Percentiles rank a stretch among this genome's conserved stretches.
These are phyloP conservation scores for Naganishia randhawae DNA, from an alignment of 768 basidiomycete genomes.

Conservation along the genomic window DNA sequence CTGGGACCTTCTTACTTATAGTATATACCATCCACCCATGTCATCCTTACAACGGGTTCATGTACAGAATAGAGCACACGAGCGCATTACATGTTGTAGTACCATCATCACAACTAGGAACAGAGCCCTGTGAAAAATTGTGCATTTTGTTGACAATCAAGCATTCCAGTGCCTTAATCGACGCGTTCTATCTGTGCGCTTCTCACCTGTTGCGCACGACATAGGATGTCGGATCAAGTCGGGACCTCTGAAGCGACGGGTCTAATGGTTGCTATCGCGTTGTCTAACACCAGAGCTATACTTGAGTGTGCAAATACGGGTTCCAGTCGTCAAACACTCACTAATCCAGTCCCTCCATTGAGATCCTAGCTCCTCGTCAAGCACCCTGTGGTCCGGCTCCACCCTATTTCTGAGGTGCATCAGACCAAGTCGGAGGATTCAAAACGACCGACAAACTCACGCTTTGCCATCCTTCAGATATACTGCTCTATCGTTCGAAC, in stretches of 20 bases:
- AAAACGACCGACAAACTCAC: constrained; percentile 1
- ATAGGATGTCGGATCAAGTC: neutral
- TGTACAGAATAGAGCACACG: too few relatives aligned
- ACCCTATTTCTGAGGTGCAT: neutral
- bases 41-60: too few relatives aligned
- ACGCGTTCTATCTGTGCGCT: too few relatives aligned
- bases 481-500: neutral
- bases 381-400: neutral
- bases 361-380: neutral
- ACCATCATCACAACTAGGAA: too few relatives aligned
- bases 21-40: too few relatives aligned
- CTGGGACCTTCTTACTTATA: too few relatives aligned
- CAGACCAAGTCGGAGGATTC: neutral
- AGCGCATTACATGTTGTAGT: too few relatives aligned
- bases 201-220: too few relatives aligned
- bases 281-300: neutral
- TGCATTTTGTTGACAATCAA: too few relatives aligned
- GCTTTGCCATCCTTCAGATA: constrained; percentile 21
- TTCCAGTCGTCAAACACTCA: neutral
- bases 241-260: neutral
- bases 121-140: too few relatives aligned
- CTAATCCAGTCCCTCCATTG: constrained; percentile 14
- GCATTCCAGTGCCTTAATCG: too few relatives aligned
- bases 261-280: neutral
- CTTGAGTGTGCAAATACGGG: neutral